These are phyloP conservation scores for Xylaria grammica DNA, from an alignment of 495 filamentous ascomycete genomes.

Conservation along the genomic window DNA sequence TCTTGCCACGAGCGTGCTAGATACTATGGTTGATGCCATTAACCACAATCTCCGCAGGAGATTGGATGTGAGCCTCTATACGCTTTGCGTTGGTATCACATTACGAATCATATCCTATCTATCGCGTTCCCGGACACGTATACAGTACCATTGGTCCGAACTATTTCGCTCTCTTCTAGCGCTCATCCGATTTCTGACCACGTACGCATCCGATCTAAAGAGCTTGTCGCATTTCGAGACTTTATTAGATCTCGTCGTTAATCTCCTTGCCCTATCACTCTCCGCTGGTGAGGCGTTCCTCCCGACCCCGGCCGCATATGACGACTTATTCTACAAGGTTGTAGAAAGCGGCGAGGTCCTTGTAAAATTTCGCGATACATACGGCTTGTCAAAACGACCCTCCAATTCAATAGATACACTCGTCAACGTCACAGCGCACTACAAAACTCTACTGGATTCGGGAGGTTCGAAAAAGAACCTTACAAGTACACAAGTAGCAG, in stretches of 20 bases:
- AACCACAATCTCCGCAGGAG: conserved; percentile 90
- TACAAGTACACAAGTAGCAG: conserved; percentile 81
- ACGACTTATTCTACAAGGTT: conserved; percentile 97
- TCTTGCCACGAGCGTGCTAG: conserved; percentile 75
- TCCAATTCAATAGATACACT: conserved; percentile 80
- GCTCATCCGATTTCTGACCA: conserved; percentile 88
- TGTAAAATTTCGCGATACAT: conserved; percentile 80
- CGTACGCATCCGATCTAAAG: conserved; percentile 77
- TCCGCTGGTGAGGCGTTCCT: conserved; percentile 89
- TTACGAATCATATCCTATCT: conserved; percentile 83
- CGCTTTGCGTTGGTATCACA: conserved; percentile 76
- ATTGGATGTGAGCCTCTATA: conserved; percentile 86
- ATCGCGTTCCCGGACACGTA: conserved; percentile 74
- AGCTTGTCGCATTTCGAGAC: conserved; percentile 61
- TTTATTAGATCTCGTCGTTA: conserved; percentile 74
- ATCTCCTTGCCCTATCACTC: conserved; percentile 85
- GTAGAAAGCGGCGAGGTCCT: conserved; percentile 89
- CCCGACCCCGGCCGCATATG: conserved; percentile 86
- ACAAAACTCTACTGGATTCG: conserved; percentile 78
- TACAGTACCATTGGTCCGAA: conserved; percentile 93
- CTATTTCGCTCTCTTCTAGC: conserved; percentile 89
- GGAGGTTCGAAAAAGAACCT: conserved; percentile 65
- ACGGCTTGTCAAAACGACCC: conserved; percentile 57
- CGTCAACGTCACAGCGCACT: conserved; percentile 84
- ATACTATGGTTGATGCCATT: conserved; percentile 85